Evolutionary conservation across 2,329 filamentous ascomycete species (phyloP).

Genomic region (Grosmannia huntii): DNA sequence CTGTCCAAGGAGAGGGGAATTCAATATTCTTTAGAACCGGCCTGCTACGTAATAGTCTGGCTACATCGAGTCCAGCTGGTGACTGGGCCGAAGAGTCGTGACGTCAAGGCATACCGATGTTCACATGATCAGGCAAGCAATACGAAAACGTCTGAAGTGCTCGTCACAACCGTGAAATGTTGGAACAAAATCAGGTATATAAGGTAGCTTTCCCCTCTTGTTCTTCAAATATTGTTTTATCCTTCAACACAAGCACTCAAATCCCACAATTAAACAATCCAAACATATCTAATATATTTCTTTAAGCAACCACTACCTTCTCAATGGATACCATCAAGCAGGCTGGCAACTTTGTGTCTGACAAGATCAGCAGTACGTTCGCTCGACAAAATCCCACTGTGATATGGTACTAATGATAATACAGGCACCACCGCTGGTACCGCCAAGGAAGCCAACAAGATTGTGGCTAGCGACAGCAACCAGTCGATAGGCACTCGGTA

Average conservation of each 20-base stretch:
- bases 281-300: neutral
- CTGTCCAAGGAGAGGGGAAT: neutral
- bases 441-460: constrained; percentile 50
- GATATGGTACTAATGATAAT: neutral
- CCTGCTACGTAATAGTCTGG: neutral
- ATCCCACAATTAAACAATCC: neutral
- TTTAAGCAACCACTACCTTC: constrained; percentile 8
- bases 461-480: constrained; percentile 41
- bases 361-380: constrained; percentile 33
- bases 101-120: neutral
- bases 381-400: neutral
- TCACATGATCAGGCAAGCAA: too few relatives aligned
- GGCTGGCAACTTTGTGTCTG: constrained; percentile 46
- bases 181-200: neutral
- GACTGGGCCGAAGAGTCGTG: neutral
- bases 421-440: constrained; percentile 24
- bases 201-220: neutral
- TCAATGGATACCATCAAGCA: constrained; percentile 33
- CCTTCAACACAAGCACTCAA: neutral
- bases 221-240: neutral
- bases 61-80: too few relatives aligned
- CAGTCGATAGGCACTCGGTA: constrained; percentile 31
- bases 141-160: neutral
- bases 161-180: neutral
- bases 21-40: neutral